These are phyloP conservation scores for Penicillium argentinense DNA, from an alignment of 495 filamentous ascomycete genomes.

Conservation along the genomic window DNA sequence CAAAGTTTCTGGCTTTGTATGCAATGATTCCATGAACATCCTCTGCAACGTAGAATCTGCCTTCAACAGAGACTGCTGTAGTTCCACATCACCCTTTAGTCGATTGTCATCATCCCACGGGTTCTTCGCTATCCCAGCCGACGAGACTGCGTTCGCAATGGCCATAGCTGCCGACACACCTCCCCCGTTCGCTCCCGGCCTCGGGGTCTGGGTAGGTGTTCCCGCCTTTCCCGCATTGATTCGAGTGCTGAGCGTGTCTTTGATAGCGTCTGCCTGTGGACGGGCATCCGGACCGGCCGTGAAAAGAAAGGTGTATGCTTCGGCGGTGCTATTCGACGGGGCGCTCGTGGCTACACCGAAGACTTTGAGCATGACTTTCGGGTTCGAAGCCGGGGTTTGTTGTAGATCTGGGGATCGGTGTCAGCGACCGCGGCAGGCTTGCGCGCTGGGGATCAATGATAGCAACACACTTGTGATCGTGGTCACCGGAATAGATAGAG, in stretches of 20 bases:
- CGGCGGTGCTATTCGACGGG: slow-evolving; percentile 48
- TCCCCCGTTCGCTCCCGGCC: slow-evolving; percentile 34
- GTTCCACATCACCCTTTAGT: slow-evolving; percentile 68
- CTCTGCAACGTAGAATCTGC: slow-evolving; percentile 67
- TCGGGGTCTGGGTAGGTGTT: slow-evolving; percentile 35
- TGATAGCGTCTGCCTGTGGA: slow-evolving; percentile 79
- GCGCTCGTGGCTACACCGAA: slow-evolving; percentile 63
- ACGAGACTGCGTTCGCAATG: slow-evolving; percentile 55
- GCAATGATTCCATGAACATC: slow-evolving; percentile 77
- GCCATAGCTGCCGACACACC: slow-evolving; percentile 57
- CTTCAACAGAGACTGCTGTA: slow-evolving; percentile 84
- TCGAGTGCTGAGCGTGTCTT: slow-evolving; percentile 72
- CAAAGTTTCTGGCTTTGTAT: slow-evolving; percentile 78
- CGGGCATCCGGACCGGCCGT: slow-evolving; percentile 74
- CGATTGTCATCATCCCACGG: slow-evolving; percentile 74
- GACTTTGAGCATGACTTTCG: slow-evolving; percentile 91
- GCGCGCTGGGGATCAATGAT: neutral
- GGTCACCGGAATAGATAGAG: slow-evolving; percentile 67
- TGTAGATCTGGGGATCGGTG: slow-evolving; percentile 66
- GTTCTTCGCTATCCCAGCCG: slow-evolving; percentile 42
- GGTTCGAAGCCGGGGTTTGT: slow-evolving; percentile 76
- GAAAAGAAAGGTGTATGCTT: slow-evolving; percentile 82
- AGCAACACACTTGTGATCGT: slow-evolving; percentile 71
- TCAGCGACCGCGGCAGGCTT: slow-evolving; percentile 5
- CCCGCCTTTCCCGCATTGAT: slow-evolving; percentile 68